Evolutionary conservation across 352 stramenopile genomes (phyloP), one percentile per base, ranked within the genome.

Genomic region (Phytophthora boehmeriae): DNA sequence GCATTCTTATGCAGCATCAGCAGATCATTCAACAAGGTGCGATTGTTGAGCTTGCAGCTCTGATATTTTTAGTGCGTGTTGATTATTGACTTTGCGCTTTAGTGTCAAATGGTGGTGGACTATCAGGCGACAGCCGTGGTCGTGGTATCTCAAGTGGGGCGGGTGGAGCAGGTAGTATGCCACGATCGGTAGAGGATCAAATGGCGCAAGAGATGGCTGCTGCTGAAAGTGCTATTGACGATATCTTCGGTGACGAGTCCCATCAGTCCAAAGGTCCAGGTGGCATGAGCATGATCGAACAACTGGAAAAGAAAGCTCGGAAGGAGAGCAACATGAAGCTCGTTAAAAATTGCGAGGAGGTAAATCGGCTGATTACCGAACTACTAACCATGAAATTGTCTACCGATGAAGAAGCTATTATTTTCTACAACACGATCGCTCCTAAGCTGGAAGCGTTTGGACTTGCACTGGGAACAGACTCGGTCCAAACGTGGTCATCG

Each of bases 301-400:
- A 95, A 52, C 71, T 96, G 2, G 87, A 96, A 66, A 92, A 92
- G 64, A 93, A 94, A 47, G 87, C 87, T 4, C 71, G 87, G 8
- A 89, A 88, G 44, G 86, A 94, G 28, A 89, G 75, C 68, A 96
- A 96, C 73, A 93, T 93, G 70, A 93, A 93, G 65, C 73, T 96
- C 2, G 87, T 96, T 20, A 78, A 94, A 25, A 78, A 91, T 27
- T 73, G 76, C 10, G 74, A 81, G 1, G 68, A 81, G 20, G 82
- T 96, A 35, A 90, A 89, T 54, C 42, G 60, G 8, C 63, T 88
- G 8, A 66, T 96, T n/a, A 47, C 74, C 1, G 39, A 83, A 30
- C 62, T 94, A 2, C 41, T 93, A 35, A 66, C 71, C 10, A 74
- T 65, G 38, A 75, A 75, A 10, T 57, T 94, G 32, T 57, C 62